Conservation (phyloP, 2,329 filamentous ascomycete species). For the Calonectria hongkongensis region DNA sequence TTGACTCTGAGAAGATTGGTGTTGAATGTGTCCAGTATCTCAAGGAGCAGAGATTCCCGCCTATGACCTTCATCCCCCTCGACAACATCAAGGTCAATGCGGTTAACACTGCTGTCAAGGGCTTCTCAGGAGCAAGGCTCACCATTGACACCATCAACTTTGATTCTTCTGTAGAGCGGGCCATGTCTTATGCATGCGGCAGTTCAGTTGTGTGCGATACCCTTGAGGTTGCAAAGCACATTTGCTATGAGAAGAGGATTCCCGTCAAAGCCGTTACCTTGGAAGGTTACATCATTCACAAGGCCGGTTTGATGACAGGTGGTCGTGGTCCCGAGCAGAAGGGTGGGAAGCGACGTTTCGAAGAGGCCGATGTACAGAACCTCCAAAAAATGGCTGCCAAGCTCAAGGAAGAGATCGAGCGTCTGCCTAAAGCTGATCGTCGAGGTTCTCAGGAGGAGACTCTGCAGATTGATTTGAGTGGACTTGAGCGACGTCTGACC, state of each 20-base stretch:
- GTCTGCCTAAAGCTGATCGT: conserved; percentile 86
- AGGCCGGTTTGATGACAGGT: conserved; percentile 97
- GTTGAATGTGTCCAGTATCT: conserved; percentile 96
- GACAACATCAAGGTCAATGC: conserved; percentile 98
- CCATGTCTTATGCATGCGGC: conserved; percentile 95
- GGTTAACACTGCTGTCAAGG: conserved; percentile 92
- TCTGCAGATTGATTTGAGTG: conserved; percentile 85
- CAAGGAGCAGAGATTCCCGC: conserved; percentile 89
- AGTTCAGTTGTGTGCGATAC: conserved; percentile 96
- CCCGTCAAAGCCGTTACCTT: conserved; percentile 96
- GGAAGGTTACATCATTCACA: conserved; percentile 97
- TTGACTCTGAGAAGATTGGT: conserved; percentile 95
- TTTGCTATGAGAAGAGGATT: conserved; percentile 89
- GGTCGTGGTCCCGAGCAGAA: conserved; percentile 87
- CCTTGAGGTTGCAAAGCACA: conserved; percentile 88
- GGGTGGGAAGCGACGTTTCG: conserved; percentile 87
- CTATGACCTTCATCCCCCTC: conserved; percentile 95
- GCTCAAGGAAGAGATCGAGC: conserved; percentile 84
- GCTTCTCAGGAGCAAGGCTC: conserved; percentile 88
- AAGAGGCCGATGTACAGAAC: conserved; percentile 91
- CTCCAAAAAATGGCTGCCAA: conserved; percentile 86
- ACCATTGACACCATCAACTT: conserved; percentile 98
- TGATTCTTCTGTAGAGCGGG: conserved; percentile 89
- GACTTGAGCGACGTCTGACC: conserved; percentile 84
- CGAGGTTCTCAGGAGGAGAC: conserved; percentile 86